Percentiles rank a stretch among this genome's conserved stretches.
phyloP scores from a whole-genome alignment of 345 rosid genomes.

The Dovyalis caffra region DNA sequence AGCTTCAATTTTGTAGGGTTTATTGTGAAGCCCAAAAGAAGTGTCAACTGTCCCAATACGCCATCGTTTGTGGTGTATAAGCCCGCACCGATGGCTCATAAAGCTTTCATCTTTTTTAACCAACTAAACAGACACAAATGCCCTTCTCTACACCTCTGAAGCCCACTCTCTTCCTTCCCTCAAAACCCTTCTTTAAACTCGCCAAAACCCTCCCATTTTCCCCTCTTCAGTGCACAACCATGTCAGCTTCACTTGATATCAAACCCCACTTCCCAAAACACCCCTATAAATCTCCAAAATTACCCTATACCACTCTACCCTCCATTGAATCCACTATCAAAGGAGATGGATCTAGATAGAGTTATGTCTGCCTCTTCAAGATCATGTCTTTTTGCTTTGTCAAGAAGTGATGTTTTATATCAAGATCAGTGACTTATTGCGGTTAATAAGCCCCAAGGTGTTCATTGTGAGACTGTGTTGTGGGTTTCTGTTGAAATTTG shows the following conservation, averaged over 20 bases:
- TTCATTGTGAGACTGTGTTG: constrained; percentile 66
- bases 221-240: constrained; percentile 11
- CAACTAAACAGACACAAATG: constrained; percentile 15
- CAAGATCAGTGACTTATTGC: constrained; percentile 87
- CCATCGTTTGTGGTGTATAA: not conserved
- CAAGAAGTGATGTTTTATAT: constrained; percentile 45
- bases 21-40: not conserved
- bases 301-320: constrained; percentile 81
- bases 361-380: constrained; percentile 81
- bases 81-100: not conserved
- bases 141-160: constrained; percentile 9
- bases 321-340: constrained; percentile 65
- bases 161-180: constrained; percentile 19
- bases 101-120: not conserved
- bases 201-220: constrained; percentile 22
- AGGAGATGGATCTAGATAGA: constrained; percentile 63
- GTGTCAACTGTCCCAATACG: not conserved
- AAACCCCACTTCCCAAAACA: constrained; percentile 19
- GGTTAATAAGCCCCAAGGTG: constrained; percentile 73
- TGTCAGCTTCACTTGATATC: constrained; percentile 15
- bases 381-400: constrained; percentile 58
- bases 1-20: not conserved
- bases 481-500: no score
- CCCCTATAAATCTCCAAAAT: constrained; percentile 17
- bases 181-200: constrained; percentile 21